Evolutionary conservation across 2,329 filamentous ascomycete species (phyloP), one percentile per base, ranked within the genome.

Genomic region (Tolypocladium nubicola): DNA sequence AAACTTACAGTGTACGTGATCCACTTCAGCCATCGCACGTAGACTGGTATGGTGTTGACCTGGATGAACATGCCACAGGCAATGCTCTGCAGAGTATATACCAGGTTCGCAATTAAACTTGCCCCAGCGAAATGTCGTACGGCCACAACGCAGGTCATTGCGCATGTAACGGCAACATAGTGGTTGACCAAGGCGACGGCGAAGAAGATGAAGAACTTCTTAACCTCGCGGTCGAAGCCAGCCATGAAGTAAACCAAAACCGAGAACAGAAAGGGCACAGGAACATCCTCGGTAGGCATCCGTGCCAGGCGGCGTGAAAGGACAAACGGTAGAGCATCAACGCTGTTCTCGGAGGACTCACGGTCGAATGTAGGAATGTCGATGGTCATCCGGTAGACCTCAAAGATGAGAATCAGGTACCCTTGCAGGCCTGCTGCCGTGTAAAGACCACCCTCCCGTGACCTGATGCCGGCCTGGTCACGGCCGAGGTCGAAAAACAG

Each of bases 1-100:
- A 37, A n/a, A 23, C 58, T 58, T 37, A 61, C 61, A 41, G 58
- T 60, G 50, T 59, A 62, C 30, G 61, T 58, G 6, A 79, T 78
- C 75, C 83, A 87, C 66, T 90, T 91, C 1, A 88, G 73, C 88
- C 88, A 92, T 57, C 87, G 78, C n/a, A 90, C 82, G 63, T 90
- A 92, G 1, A 91, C 76, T 0, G 88, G 87, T 4, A 92, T 88
- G 6, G 85, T 83, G 56, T 88, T 83, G 13, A 79, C 78, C 67
- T 91, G 87, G 16, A 91, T 83, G 62, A 92, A 91, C 68, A 86
- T 90, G 1, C 88, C 88, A 61, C 87, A 90, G 0, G 84, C 84
- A 74, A 90, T 83, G 2, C 81, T 86, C 66, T 92, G 88, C 23
- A 91, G 62, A 0, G 88, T 92, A 63, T 85, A 91, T 0, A 78